Evolutionary conservation across 805 yeast genomes (phyloP), one percentile per base, ranked within the genome.

Genomic region (Candida silvicultrix): DNA sequence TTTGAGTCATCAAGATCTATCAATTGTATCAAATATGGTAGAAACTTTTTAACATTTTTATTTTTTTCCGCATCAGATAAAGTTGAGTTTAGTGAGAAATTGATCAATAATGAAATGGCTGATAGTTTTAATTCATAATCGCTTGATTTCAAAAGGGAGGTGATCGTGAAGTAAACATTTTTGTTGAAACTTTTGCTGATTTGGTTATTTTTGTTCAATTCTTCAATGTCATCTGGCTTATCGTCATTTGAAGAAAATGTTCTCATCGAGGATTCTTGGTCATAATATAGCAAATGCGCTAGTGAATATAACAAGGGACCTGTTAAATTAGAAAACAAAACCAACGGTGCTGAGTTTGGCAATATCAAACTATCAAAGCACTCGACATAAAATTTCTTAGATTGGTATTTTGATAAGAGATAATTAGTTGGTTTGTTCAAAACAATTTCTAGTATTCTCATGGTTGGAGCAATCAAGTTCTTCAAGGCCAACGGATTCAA

Each of bases 21-120:
- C 36, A 57, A 38, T 29, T 56, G 55, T 14, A 59, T 44, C 40
- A 59, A 38, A 31, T 53, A 52, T 3, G 63, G 63, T 8, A 59
- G 29, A 1, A 57, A 14, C 37, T 59, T 59, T 34, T 43, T 35
- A 9, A 51, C 50, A 41, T 55, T 55, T 2, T 31, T 31, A 7
- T 35, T 41, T 42, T 50, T 49, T 4, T 48, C 48, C 2, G n/a
- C 3, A 5, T 46, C 43, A 1, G 49, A 23, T 11, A 55, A 32
- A 8, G 45, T 45, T 4, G 59, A 56, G 22, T 53, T 43, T 15
- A 51, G 18, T 6, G 62, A 55, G 23, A 49, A 56, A 25, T 53
- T 46, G 4, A 51, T 52, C 42, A 58, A 46, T 1, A 56, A 40
- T 5, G 51, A 39, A 18, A 58, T 47, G 1, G 55, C 37, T 2